Evolutionary conservation across 169 alveolate species (phyloP).

Genomic region (Plasmodium malariae): DNA sequence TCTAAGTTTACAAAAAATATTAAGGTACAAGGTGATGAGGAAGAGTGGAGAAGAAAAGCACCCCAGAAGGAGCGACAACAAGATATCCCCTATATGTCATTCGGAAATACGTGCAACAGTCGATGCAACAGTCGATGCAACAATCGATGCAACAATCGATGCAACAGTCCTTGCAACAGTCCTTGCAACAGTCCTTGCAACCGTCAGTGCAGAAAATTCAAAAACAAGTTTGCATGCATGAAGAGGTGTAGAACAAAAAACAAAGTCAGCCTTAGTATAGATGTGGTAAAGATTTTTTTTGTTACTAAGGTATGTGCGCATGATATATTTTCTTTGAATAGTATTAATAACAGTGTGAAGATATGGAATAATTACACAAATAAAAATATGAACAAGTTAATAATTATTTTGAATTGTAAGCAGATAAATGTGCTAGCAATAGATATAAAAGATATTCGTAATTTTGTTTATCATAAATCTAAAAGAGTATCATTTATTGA

Average conservation of each 20-base stretch:
- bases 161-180: background rate
- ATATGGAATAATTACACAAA: background rate
- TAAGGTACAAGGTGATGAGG: background rate
- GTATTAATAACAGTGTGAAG: slow-evolving; percentile 24
- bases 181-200: background rate
- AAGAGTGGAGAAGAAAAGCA: background rate
- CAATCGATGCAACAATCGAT: background rate
- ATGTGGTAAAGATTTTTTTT: slow-evolving; percentile 27
- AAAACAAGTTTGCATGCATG: background rate
- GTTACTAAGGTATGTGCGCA: slow-evolving; percentile 25
- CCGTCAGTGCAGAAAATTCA: background rate
- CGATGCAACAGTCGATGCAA: background rate
- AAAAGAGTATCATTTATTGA: slow-evolving; percentile 14
- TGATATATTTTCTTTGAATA: slow-evolving; percentile 37
- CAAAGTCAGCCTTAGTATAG: slow-evolving; percentile 5
- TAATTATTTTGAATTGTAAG: background rate
- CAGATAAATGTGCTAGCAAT: slow-evolving; percentile 4
- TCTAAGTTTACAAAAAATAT: slow-evolving; percentile 37
- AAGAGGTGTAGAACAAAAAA: slow-evolving; percentile 3
- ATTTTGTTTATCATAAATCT: slow-evolving; percentile 17
- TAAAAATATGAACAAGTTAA: background rate
- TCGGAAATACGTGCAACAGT: background rate
- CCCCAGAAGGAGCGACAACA: background rate
- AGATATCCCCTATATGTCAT: too few species aligned
- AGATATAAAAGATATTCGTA: background rate